These are phyloP conservation scores for Syncephalastrum racemosum DNA, from an alignment of 371 early-diverging fungal genomes.

Conservation along the genomic window DNA sequence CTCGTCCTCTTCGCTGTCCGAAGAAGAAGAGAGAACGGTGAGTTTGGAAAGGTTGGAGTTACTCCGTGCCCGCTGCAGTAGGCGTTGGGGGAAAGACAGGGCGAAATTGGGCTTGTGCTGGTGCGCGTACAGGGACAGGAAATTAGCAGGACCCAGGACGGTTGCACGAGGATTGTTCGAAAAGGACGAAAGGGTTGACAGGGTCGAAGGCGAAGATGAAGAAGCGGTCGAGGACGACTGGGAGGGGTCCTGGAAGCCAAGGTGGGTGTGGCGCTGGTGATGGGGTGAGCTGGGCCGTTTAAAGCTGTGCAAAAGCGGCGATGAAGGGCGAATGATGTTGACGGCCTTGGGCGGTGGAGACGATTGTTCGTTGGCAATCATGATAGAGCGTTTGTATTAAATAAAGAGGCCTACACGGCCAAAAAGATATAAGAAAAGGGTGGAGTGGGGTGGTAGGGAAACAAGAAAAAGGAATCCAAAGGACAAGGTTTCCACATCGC, in stretches of 20 bases:
- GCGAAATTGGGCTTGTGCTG: conserved; percentile 16
- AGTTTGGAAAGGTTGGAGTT: conserved; percentile 19
- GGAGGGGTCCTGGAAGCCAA: conserved; percentile 9
- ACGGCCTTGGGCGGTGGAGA: conserved; percentile 18
- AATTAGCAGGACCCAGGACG: conserved; percentile 16
- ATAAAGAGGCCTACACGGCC: neutral
- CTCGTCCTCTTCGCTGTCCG: neutral
- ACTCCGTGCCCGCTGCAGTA: conserved; percentile 18
- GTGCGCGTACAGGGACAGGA: conserved; percentile 16
- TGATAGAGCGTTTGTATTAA: neutral
- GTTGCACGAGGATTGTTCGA: conserved; percentile 11
- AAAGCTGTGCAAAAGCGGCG: conserved; percentile 20
- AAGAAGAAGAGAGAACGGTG: conserved; percentile 8
- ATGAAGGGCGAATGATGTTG: conserved; percentile 25
- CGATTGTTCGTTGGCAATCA: conserved; percentile 8
- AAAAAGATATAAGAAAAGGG: conserved; percentile 4
- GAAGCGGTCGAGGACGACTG: conserved; percentile 18
- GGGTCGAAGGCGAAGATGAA: conserved; percentile 20
- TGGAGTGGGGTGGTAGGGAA: conserved; percentile 1
- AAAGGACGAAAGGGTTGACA: conserved; percentile 19
- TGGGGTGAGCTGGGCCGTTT: conserved; percentile 13
- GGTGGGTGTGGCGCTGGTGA: conserved; percentile 6
- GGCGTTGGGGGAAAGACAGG: conserved; percentile 9
- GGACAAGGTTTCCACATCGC: conserved; percentile 1
- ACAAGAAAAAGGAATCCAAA: conserved; percentile 2